Evolutionary conservation across 805 yeast species (phyloP), one percentile per base, ranked within the genome.

Genomic region (Wickerhamiella azymoides): DNA sequence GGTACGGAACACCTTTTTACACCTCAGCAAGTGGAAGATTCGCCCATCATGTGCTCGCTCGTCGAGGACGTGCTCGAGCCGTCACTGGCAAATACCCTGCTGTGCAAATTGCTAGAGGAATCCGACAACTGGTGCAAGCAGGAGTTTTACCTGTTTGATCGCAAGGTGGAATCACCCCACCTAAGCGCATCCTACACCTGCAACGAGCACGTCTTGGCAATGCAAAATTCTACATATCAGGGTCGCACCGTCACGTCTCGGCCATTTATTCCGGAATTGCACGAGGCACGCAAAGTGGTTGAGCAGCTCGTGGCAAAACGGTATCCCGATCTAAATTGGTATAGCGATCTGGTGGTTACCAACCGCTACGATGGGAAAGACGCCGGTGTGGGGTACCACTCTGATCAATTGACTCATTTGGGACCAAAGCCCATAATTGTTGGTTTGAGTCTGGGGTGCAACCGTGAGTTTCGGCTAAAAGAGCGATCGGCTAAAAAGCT

Each of bases 361-460:
- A 82, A 82, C 53, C 62, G 65, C 45, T 83, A 76, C 59, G 71
- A 69, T 6, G 61, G 64, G 5, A 66, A 71, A 8, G 61, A 65
- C 5, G 72, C 72, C 49, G 66, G 75, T 49, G 68, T 82, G 27
- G 85, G 80, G 42, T 81, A 79, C 75, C 93, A 83, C 58, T 77
- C 86, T 2, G 94, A 83, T 59, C 71, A 82, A 47, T 58, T 83
- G 50, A 77, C 84, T 0, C 69, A 76, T 42, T 68, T 81, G 18
- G 94, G 93, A 0, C 88, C 92, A 0, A 73, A 77, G 47, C 76
- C 82, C 5, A 68, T 68, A 33, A 75, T 84, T 40, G 84, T 79
- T 0, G 77, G 88, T 1, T 45, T 81, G 2, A 75, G 84, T 2
- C 56, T 83, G 8, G 94, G 94, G 0, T 73, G 79, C 2, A 73